These are phyloP conservation scores for Blastobotrys petasosporus DNA, from an alignment of 1,139 yeast genomes.

Conservation along the genomic window DNA sequence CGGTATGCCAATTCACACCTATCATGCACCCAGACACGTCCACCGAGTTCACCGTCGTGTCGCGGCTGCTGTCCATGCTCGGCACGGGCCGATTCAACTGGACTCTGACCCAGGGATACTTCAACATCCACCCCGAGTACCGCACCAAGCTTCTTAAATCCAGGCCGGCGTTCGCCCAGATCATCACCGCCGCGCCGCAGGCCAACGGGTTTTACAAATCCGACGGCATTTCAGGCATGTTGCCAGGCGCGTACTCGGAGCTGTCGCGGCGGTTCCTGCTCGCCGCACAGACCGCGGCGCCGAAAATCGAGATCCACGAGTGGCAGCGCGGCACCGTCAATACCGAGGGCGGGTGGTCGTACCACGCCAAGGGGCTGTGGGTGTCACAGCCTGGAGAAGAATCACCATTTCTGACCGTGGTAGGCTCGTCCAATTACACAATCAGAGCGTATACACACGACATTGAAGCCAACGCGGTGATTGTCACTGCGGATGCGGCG, in stretches of 20 bases:
- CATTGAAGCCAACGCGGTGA: constrained; percentile 77
- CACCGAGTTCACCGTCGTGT: constrained; percentile 71
- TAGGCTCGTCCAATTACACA: constrained; percentile 93
- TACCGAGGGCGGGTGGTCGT: constrained; percentile 86
- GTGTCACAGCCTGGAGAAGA: constrained; percentile 46
- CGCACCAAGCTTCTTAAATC: constrained; percentile 55
- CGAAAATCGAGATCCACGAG: constrained; percentile 56
- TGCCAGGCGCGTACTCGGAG: constrained; percentile 84
- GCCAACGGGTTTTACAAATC: constrained; percentile 93
- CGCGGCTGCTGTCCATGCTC: constrained; percentile 54
- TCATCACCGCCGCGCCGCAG: constrained; percentile 81
- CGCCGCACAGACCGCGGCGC: constrained; percentile 36
- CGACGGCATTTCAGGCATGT: constrained; percentile 69
- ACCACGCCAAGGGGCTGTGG: constrained; percentile 99
- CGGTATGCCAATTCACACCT: constrained; percentile 88
- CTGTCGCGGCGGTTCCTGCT: constrained; percentile 66
- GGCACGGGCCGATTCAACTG: constrained; percentile 56
- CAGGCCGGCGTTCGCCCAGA: constrained; percentile 51
- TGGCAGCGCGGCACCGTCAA: constrained; percentile 88
- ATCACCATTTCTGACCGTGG: constrained; percentile 68
- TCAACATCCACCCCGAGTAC: constrained; percentile 79
- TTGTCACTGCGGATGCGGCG: constrained; percentile 61
- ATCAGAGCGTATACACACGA: constrained; percentile 83
- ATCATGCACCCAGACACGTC: constrained; percentile 58
- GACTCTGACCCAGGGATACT: constrained; percentile 96